Evolutionary conservation across 2,329 filamentous ascomycete genomes (phyloP).

Genomic region (Colletotrichum lentis): DNA sequence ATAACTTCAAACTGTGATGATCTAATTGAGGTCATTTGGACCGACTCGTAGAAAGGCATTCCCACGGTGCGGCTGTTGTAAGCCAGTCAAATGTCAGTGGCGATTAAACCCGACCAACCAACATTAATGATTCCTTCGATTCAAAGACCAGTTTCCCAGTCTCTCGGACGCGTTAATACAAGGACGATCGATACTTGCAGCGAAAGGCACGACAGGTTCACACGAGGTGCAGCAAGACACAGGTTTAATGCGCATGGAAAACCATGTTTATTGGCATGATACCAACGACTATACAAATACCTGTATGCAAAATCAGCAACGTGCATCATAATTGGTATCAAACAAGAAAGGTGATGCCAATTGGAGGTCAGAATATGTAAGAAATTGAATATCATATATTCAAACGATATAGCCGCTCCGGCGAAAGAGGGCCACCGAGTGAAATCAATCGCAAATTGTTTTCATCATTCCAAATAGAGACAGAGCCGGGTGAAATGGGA

Average conservation of each 20-base stretch:
- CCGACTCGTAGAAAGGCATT: too few species aligned
- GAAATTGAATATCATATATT: conserved; percentile 86
- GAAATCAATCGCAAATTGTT: conserved; percentile 99
- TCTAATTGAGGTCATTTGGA: too few species aligned
- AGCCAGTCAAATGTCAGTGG: too few species aligned
- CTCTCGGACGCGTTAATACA: too few species aligned
- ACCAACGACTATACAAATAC: neutral
- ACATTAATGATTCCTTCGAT: too few species aligned
- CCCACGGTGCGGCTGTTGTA: too few species aligned
- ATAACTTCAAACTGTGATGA: too few species aligned
- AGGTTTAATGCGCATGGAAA: neutral
- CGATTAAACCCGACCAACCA: too few species aligned
- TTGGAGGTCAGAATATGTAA: conserved; percentile 95
- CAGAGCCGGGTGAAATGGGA: conserved; percentile 15
- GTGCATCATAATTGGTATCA: neutral
- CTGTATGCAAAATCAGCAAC: conserved; percentile 26
- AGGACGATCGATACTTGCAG: too few species aligned
- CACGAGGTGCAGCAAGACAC: neutral
- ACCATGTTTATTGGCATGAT: neutral
- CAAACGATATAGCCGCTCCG: conserved; percentile 83
- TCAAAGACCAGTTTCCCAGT: too few species aligned
- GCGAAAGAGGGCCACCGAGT: conserved; percentile 84
- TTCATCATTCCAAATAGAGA: conserved; percentile 72
- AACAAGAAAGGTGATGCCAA: conserved; percentile 8
- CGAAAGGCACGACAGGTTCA: too few species aligned